These are phyloP conservation scores for Claviceps maximensis DNA, from an alignment of 2,329 filamentous ascomycete species.

Conservation along the genomic window DNA sequence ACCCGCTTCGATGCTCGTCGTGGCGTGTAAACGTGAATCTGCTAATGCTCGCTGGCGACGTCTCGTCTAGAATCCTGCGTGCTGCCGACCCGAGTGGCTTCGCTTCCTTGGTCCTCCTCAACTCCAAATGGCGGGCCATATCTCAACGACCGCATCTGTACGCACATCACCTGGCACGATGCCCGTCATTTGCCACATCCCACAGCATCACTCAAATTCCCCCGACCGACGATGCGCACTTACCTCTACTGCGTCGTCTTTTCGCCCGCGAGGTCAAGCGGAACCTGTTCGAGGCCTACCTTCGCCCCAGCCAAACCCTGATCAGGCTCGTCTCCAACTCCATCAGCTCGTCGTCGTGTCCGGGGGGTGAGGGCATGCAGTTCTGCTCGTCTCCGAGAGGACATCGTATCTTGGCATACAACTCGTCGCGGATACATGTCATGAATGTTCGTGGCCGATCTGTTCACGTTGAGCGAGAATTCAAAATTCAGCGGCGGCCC, in stretches of 20 bases:
- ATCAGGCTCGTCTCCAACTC: conserved; percentile 74
- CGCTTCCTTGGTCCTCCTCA: conserved; percentile 52
- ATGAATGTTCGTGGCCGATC: conserved; percentile 51
- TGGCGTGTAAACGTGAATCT: not conserved
- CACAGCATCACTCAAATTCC: conserved; percentile 25
- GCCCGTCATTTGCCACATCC: conserved; percentile 43
- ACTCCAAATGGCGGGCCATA: conserved; percentile 50
- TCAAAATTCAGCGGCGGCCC: conserved; percentile 67
- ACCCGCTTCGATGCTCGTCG: not conserved
- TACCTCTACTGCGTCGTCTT: conserved; percentile 47
- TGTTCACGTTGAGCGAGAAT: conserved; percentile 56
- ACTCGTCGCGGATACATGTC: conserved; percentile 73
- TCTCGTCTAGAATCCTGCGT: conserved; percentile 41
- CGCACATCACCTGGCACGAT: conserved; percentile 46
- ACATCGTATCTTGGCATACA: conserved; percentile 64
- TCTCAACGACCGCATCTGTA: conserved; percentile 53
- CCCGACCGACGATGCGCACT: conserved; percentile 30
- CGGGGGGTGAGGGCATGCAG: conserved; percentile 73
- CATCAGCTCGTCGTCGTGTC: conserved; percentile 70
- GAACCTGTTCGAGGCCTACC: conserved; percentile 64
- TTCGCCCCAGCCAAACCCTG: conserved; percentile 55
- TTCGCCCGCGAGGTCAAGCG: conserved; percentile 62
- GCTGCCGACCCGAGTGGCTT: conserved; percentile 49
- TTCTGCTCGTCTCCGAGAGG: conserved; percentile 69
- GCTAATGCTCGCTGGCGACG: not conserved